Conservation (phyloP, 2,329 filamentous ascomycete genomes). For the Grosmannia huntii region DNA sequence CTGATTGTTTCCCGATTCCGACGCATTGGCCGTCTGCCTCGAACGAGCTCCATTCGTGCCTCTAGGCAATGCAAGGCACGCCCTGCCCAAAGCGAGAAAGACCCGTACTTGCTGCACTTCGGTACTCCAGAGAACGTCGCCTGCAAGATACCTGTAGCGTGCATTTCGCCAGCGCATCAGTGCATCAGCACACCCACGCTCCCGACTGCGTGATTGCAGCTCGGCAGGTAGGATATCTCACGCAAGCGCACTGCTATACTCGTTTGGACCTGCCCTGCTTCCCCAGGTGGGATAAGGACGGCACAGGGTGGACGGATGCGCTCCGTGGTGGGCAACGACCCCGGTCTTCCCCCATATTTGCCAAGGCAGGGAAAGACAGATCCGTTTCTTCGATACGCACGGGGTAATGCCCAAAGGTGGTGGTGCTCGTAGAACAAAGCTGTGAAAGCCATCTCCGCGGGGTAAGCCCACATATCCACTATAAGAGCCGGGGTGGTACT, state of each 20-base stretch:
- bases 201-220: neutral
- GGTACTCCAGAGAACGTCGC: too few relatives aligned
- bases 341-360: neutral
- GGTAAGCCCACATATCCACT: neutral
- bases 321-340: neutral
- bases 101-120: too few relatives aligned
- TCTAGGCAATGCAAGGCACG: too few relatives aligned
- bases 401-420: neutral
- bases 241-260: neutral
- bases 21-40: too few relatives aligned
- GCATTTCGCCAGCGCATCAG: neutral
- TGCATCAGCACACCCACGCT: neutral
- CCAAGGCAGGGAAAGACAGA: neutral
- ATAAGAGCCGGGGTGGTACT: neutral
- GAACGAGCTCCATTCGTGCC: too few relatives aligned
- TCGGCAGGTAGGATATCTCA: too few relatives aligned
- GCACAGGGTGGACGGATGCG: neutral
- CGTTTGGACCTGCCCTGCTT: neutral
- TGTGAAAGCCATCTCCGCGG: neutral
- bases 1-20: too few relatives aligned
- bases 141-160: too few relatives aligned
- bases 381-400: neutral
- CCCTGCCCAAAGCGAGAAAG: too few relatives aligned
- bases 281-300: too few relatives aligned
- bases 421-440: neutral